Base-by-base conservation (phyloP, 2,329 filamentous ascomycete genomes). In the Aaosphaeria arxii region DNA sequence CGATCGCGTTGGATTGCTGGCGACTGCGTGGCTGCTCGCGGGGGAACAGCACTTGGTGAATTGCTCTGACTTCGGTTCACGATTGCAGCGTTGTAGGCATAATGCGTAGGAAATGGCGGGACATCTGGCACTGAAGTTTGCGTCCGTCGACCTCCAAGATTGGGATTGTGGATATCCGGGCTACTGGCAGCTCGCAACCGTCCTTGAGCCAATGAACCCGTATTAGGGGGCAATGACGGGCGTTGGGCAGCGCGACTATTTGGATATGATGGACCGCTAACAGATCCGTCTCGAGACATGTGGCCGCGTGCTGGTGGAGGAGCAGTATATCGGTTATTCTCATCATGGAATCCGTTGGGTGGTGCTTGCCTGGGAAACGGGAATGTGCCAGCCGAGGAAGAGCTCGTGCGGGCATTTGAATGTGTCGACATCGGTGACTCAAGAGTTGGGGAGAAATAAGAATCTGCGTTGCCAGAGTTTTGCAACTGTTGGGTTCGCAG, bases 161-260 rank as follows among this genome's bases (percentile, higher is more conserved):
- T 79, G 45, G 85, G 81, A 45, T 81, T 85, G 56, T 95, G 89
- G 59, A 96, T 96, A 67, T 97, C 91, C 6, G 94, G 92, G 54
- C 91, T 96, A 73, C 92, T 97, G 63, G 95, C 95, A 35, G 91
- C 96, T 55, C 94, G 83, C 73, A 89, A 86, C 56, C 91, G 82
- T 63, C 87, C 85, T 66, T 89, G 85, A 54, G 85, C 69, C 50
- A 61, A 69, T 75, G 59, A 63, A 49, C 78, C 75, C 58, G 80
- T 74, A 56, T 84, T 86, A 13, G 83, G 86, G 40, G 88, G 88
- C 58, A 95, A 77, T 7, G 89, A 95, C 24, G 89, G 89, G n/a
- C 88, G 82, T 58, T 89, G 85, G 57, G 71, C 70, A 59, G 82
- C 84, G 55, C 88, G 80, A 35, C 81, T 81, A 50, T 83, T 83